A percentile compares a stretch with the other conserved stretches of the same genome.
phyloP scores from a whole-genome alignment of 805 yeast genomes.

The Diddensiella caesifluorescens region DNA sequence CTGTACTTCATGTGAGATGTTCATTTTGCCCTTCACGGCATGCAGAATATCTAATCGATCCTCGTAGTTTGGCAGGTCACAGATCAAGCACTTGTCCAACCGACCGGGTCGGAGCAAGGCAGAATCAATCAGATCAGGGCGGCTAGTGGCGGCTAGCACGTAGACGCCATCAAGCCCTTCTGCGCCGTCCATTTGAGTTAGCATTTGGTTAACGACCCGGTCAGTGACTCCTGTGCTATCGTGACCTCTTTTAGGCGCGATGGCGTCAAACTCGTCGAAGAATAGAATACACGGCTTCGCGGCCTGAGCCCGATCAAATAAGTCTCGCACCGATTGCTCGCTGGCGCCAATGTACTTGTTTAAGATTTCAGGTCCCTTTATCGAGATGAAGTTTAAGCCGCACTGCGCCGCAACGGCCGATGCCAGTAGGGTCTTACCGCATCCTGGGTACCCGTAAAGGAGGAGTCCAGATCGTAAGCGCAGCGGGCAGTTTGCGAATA shows the following conservation, averaged over 20 bases:
- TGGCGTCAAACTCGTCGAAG: slow-evolving; percentile 94
- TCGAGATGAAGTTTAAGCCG: slow-evolving; percentile 86
- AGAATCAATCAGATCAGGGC: slow-evolving; percentile 94
- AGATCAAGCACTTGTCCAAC: slow-evolving; percentile 83
- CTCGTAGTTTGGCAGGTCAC: slow-evolving; percentile 72
- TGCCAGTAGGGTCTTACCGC: slow-evolving; percentile 91
- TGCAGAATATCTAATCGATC: slow-evolving; percentile 71
- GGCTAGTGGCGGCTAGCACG: slow-evolving; percentile 90
- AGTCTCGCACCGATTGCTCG: slow-evolving; percentile 88
- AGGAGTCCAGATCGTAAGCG: slow-evolving; percentile 84
- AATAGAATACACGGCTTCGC: slow-evolving; percentile 97
- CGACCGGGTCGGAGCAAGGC: slow-evolving; percentile 95
- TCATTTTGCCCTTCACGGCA: slow-evolving; percentile 54
- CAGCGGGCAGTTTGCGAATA: slow-evolving; percentile 83
- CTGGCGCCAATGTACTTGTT: slow-evolving; percentile 97
- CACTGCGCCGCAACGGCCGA: slow-evolving; percentile 92
- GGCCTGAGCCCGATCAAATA: slow-evolving; percentile 90
- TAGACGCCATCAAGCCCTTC: slow-evolving; percentile 96
- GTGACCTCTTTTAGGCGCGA: slow-evolving; percentile 96
- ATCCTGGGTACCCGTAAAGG: slow-evolving; percentile 94
- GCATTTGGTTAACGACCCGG: slow-evolving; percentile 91
- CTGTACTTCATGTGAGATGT: slow-evolving; percentile 46
- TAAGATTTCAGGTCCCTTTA: slow-evolving; percentile 92
- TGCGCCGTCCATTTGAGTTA: slow-evolving; percentile 99
- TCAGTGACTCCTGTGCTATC: slow-evolving; percentile 98